A percentile compares a stretch with the other conserved stretches of the same genome.
Conservation (phyloP, 441 rosid species). For the Pelargonium australe region DNA sequence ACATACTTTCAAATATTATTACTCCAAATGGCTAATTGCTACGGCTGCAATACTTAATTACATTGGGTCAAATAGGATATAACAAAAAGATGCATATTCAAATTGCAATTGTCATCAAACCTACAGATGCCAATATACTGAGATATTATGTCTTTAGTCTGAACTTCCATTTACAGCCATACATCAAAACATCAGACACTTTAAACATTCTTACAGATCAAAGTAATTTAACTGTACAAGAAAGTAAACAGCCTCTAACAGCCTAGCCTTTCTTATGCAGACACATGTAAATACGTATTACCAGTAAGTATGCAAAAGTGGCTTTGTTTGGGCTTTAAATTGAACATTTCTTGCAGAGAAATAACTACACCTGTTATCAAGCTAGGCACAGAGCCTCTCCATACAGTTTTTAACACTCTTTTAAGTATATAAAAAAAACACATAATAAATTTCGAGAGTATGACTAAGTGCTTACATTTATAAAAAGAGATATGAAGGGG, state of each 20-base stretch:
- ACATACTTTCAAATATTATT: too few relatives aligned
- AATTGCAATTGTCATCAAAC: too few relatives aligned
- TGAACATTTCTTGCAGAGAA: background rate
- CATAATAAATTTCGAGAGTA: conserved; percentile 1
- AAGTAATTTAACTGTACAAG: background rate
- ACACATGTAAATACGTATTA: background rate
- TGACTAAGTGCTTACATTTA: conserved; percentile 45
- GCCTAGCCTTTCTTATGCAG: background rate
- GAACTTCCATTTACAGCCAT: too few relatives aligned
- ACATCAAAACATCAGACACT: background rate
- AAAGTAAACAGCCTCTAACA: background rate
- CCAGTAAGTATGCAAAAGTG: background rate
- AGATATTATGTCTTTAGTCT: too few relatives aligned
- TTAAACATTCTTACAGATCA: background rate
- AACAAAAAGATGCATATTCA: too few relatives aligned
- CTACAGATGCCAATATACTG: too few relatives aligned
- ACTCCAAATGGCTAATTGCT: too few relatives aligned
- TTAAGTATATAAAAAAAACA: background rate
- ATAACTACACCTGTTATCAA: background rate
- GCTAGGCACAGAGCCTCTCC: background rate
- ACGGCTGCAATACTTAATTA: too few relatives aligned
- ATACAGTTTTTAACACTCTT: background rate
- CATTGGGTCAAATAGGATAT: too few relatives aligned
- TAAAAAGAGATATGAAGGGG: conserved; percentile 51
- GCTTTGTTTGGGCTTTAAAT: background rate